Base-by-base conservation (phyloP, 2,329 filamentous ascomycete species). In the Colletotrichum sp. region DNA sequence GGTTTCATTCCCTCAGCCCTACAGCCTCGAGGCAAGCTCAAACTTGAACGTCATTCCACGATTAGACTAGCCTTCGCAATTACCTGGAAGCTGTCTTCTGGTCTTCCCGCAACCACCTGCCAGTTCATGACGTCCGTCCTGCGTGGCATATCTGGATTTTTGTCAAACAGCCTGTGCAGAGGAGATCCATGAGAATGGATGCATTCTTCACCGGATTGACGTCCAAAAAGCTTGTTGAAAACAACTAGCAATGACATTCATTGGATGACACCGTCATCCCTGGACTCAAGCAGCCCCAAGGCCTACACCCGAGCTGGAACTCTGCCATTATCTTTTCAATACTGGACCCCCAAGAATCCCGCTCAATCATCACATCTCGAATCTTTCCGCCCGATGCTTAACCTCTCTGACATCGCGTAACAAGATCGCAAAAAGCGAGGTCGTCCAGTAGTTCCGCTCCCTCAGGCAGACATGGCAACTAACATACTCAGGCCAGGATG, bases 401-500 rank as follows among this genome's bases (percentile, higher is more conserved):
- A 21, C n/a, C 5, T 21, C 10, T 21, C n/a, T 48, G n/a, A n/a
- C 43, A 4, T 21, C 43, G 18, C 10, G 21, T 12, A 13, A 52
- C 10, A 13, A 21, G 43, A 13, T 52, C n/a, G 4, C 43, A 21
- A 21, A 21, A 21, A n/a, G n/a, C 10, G n/a, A 21, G 2, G 43
- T 13, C 6, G 5, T 12, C 9, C 43, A 13, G n/a, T 3, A 21
- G 43, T 10, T 48, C 10, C 10, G n/a, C 43, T 48, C 43, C n/a
- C n/a, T n/a, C 43, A 48, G 0, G 0, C 4, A 10, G 10, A 21
- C n/a, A 0, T 13, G 43, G 10, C 18, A 10, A 3, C 16, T 48
- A 13, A n/a, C 43, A 10, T 48, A 3, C 0, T 2, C n/a, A n/a
- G 43, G n/a, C 3, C 0, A 4, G 2, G 7, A n/a, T n/a, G 18